Conservation (phyloP, 148 eudicot genomes). For the Amaranthus palmeri region DNA sequence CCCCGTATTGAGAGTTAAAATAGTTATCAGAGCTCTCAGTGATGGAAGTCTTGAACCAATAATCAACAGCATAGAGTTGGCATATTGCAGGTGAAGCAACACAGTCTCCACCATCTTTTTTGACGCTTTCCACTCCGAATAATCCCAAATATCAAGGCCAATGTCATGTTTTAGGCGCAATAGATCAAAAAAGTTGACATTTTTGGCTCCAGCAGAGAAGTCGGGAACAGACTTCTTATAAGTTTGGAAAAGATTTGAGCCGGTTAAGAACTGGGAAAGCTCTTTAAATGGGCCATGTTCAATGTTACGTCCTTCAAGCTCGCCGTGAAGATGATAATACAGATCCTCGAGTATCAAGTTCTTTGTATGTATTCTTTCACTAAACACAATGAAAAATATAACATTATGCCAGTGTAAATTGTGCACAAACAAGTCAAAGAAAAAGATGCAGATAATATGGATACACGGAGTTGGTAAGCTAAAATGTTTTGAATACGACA, state of each 20-base stretch:
- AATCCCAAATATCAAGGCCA: constrained; percentile 76
- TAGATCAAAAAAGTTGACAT: constrained; percentile 49
- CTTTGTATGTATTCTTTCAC: constrained; percentile 64
- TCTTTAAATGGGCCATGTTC: constrained; percentile 79
- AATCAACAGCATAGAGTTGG: constrained; percentile 55
- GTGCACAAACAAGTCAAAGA: neutral
- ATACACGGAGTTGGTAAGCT: neutral
- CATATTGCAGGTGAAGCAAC: constrained; percentile 48
- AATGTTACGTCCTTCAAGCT: constrained; percentile 85
- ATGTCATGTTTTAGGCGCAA: constrained; percentile 51
- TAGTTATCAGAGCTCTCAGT: constrained; percentile 52
- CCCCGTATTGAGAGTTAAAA: constrained; percentile 43
- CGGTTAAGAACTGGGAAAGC: constrained; percentile 52
- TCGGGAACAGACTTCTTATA: constrained; percentile 43
- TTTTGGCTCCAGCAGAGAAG: constrained; percentile 28
- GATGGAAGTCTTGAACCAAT: constrained; percentile 64
- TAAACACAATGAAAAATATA: constrained; percentile 28
- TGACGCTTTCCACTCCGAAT: constrained; percentile 63
- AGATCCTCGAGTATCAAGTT: constrained; percentile 73
- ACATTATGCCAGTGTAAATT: neutral
- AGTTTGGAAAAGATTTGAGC: constrained; percentile 43
- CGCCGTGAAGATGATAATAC: constrained; percentile 90
- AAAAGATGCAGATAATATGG: neutral
- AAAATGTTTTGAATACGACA: neutral
- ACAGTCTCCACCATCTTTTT: constrained; percentile 56